Base-by-base conservation (phyloP, 129 eudicot species). In the Heracleum sosnowskyi region DNA sequence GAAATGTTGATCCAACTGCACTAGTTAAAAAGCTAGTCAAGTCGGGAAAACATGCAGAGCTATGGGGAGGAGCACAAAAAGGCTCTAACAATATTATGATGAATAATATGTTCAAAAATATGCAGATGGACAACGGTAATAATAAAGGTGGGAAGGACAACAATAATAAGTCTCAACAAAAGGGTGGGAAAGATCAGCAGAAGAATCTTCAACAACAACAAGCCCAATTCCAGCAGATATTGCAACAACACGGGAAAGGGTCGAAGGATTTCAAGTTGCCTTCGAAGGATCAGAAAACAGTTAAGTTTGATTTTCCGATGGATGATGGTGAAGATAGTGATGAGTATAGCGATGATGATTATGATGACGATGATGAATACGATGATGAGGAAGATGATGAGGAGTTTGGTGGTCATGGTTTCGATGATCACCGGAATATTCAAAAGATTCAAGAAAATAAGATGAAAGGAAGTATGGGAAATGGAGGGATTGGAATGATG, bases 11-110 rank as follows among this genome's bases (percentile, higher is more conserved):
- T 83, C 90, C 97, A 2, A 85, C 83, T 1, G 45, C 74, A n/a
- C 91, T 93, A 33, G 84, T 93, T 77, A 87, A 88, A 84, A 93
- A 93, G 87, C 89, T 93, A 4, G 87, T 49, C 20, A 93, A 93
- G 77, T 76, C 93, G 1, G 98, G 97, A 11, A 93, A 93, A 64
- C 95, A 87, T 80, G 98, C 95, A 0, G 93, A 93, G 87, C 70
- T 90, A n/a, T 93, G 91, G 98, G 97, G 98, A 12, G 79, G 82
- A n/a, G 68, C 68, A 16, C 90, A 80, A 16, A 91, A 86, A 37
- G 87, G 85, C 20, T 76, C 82, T 31, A 80, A 40, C 78, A 84
- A 86, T 55, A 15, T 73, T 41, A 41, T 72, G 76, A 73, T 76
- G 10, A 29, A 85, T 24, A 86, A 74, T 79, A 93, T 86, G 85